Conservation (phyloP, 306 rosid species). For the Erythrophleum fordii region DNA sequence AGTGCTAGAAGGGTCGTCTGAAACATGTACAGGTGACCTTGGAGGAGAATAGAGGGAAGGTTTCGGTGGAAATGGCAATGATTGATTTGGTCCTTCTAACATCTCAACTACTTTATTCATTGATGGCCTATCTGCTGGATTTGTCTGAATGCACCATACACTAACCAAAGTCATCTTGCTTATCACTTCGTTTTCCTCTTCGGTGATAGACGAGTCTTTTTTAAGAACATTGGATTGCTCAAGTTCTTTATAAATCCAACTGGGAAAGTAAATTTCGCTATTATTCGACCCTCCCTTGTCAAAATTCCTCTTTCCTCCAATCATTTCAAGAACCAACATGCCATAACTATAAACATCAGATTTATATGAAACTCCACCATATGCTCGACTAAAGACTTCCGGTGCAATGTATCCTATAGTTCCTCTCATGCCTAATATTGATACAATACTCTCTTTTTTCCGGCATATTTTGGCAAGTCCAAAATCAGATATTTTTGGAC, state of each 20-base stretch:
- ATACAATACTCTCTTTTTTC: slow-evolving; percentile 26
- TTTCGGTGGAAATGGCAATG: slow-evolving; percentile 40
- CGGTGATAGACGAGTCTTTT: background rate
- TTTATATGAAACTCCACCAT: slow-evolving; percentile 33
- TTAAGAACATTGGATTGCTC: background rate
- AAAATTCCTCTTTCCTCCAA: slow-evolving; percentile 28
- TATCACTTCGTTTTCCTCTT: slow-evolving; percentile 26
- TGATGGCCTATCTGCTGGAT: slow-evolving; percentile 37
- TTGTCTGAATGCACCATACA: slow-evolving; percentile 43
- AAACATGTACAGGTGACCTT: background rate
- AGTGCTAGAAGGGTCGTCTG: background rate
- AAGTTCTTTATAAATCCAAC: slow-evolving; percentile 1
- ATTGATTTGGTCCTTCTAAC: slow-evolving; percentile 35
- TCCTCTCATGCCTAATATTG: slow-evolving; percentile 16
- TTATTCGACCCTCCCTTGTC: background rate
- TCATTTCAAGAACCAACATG: slow-evolving; percentile 35
- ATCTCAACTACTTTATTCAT: slow-evolving; percentile 35
- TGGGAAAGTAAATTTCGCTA: slow-evolving; percentile 28
- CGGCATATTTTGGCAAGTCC: slow-evolving; percentile 30
- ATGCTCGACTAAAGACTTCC: slow-evolving; percentile 6
- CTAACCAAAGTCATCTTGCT: slow-evolving; percentile 31
- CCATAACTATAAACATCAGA: slow-evolving; percentile 41
- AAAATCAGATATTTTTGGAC: slow-evolving; percentile 40
- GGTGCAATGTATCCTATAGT: slow-evolving; percentile 36
- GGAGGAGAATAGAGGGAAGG: slow-evolving; percentile 31